Evolutionary conservation across 176 grass and related monocot genomes (phyloP).

Genomic region (Musa acuminata): DNA sequence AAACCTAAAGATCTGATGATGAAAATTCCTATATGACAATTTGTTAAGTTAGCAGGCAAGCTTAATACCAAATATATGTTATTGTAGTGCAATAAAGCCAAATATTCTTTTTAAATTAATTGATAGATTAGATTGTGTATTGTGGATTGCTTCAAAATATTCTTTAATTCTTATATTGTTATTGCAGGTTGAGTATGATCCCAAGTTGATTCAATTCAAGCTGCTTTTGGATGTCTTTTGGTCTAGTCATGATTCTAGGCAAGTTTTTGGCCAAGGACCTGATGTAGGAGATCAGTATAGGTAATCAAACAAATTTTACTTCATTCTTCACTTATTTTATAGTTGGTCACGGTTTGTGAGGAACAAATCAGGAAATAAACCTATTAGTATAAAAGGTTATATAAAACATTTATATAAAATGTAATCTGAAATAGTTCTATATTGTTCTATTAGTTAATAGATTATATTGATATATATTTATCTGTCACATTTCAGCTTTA

Average conservation of each 20-base stretch:
- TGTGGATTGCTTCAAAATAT: background rate
- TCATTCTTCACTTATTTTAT: background rate
- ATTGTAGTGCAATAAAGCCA: background rate
- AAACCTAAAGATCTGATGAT: background rate
- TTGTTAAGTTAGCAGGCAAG: background rate
- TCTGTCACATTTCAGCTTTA: too few relatives aligned
- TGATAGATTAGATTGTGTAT: background rate
- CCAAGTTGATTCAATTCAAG: constrained; percentile 63
- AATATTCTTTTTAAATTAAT: background rate
- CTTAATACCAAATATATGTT: background rate
- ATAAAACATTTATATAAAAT: too few relatives aligned
- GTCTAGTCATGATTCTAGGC: constrained; percentile 75
- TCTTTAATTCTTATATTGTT: background rate
- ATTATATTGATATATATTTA: too few relatives aligned
- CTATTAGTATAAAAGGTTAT: too few relatives aligned
- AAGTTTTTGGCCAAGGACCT: constrained; percentile 93
- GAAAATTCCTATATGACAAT: background rate
- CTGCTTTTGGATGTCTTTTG: constrained; percentile 83
- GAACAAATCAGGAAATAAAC: background rate
- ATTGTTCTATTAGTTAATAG: too few relatives aligned
- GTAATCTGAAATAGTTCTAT: too few relatives aligned
- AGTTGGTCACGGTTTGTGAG: background rate
- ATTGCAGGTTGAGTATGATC: constrained; percentile 75
- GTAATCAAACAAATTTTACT: constrained; percentile 22
- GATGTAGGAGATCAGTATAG: constrained; percentile 97